Conservation (phyloP, 768 basidiomycete genomes). For the Pisolithus marmoratus region DNA sequence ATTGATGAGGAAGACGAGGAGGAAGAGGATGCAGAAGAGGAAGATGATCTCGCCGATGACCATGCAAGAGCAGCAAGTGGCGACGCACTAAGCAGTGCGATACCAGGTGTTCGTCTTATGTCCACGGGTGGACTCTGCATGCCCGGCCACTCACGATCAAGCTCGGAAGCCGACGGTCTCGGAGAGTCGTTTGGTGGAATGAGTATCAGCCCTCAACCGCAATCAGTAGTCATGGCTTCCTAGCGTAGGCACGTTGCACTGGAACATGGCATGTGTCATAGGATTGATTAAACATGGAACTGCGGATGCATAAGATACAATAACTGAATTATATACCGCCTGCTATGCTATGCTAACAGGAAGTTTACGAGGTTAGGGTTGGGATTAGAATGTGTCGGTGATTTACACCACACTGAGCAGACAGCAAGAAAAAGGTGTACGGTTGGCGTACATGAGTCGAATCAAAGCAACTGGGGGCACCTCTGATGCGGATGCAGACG, state of each 20-base stretch:
- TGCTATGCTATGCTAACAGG: no score
- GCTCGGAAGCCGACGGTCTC: slow-evolving; percentile 44
- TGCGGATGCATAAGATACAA: not conserved
- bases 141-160: slow-evolving; percentile 15
- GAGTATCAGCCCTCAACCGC: slow-evolving; percentile 73
- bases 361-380: no score
- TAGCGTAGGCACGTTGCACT: not conserved
- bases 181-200: slow-evolving; percentile 70
- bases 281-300: not conserved
- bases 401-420: no score
- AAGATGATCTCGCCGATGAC: slow-evolving; percentile 33
- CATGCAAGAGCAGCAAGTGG: slow-evolving; percentile 6
- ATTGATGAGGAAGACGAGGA: slow-evolving; percentile 64
- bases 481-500: no score
- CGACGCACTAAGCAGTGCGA: not conserved
- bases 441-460: no score
- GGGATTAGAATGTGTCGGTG: no score
- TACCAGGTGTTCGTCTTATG: not conserved
- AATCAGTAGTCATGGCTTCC: slow-evolving; percentile 9
- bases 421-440: no score
- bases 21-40: slow-evolving; percentile 58
- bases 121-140: slow-evolving; percentile 16
- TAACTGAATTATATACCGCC: not conserved
- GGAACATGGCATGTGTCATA: no score
- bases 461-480: no score